phyloP scores from a whole-genome alignment of 495 filamentous ascomycete genomes.

The Xylaria longipes region DNA sequence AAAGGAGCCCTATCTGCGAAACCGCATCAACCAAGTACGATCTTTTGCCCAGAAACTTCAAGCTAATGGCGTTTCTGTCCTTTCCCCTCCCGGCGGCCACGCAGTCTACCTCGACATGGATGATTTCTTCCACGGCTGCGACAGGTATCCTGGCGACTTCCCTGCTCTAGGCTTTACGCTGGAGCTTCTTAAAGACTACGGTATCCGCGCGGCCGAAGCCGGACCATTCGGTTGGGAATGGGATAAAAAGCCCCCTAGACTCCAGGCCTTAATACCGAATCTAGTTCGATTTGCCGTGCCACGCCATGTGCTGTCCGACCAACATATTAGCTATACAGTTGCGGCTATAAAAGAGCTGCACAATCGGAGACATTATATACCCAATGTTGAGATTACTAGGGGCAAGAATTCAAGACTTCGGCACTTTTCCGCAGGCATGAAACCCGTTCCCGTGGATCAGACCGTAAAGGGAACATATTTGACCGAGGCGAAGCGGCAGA shows the following conservation, averaged over 20 bases:
- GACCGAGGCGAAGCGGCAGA: constrained; percentile 15
- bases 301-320: constrained; percentile 18
- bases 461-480: not conserved
- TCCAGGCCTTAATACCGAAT: constrained; percentile 14
- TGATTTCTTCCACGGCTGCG: constrained; percentile 23
- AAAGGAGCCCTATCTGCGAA: constrained; percentile 20
- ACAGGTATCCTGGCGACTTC: constrained; percentile 22
- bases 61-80: not conserved
- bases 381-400: constrained; percentile 21
- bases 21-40: constrained; percentile 15
- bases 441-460: constrained; percentile 3
- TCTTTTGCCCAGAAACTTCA: constrained; percentile 24
- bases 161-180: constrained; percentile 22
- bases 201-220: constrained; percentile 16
- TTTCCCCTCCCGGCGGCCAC: constrained; percentile 14
- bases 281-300: constrained; percentile 25
- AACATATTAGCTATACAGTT: constrained; percentile 25
- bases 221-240: constrained; percentile 23
- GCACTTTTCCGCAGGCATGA: constrained; percentile 16
- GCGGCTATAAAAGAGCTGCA: constrained; percentile 23
- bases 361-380: constrained; percentile 21
- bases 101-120: constrained; percentile 25
- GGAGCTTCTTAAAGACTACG: constrained; percentile 19
- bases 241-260: constrained; percentile 11
- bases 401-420: constrained; percentile 23